Evolutionary conservation across 306 rosid genomes (phyloP).

Genomic region (Dalbergia cochinchinensis): DNA sequence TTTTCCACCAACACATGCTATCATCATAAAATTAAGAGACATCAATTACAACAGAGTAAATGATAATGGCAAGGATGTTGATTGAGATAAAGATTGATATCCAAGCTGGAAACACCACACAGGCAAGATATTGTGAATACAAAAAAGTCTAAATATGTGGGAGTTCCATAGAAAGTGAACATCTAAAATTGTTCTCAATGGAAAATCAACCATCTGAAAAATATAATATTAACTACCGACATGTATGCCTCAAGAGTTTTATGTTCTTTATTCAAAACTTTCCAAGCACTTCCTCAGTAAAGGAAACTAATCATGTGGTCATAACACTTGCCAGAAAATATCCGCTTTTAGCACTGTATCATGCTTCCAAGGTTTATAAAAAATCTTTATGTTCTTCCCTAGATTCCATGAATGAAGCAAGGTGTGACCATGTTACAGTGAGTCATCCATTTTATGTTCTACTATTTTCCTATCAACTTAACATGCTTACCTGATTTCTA

Average conservation of each 20-base stretch:
- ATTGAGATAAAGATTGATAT: slow-evolving; percentile 27
- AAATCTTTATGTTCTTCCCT: slow-evolving; percentile 16
- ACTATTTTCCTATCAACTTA: slow-evolving; percentile 18
- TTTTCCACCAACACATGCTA: background rate
- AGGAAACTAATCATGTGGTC: background rate
- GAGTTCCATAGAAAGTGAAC: slow-evolving; percentile 20
- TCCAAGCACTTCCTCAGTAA: slow-evolving; percentile 8
- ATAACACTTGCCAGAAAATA: slow-evolving; percentile 16
- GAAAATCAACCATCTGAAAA: slow-evolving; percentile 30
- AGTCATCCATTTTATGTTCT: slow-evolving; percentile 15
- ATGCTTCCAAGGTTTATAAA: slow-evolving; percentile 7
- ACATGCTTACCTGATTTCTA: slow-evolving; percentile 20
- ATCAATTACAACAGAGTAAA: slow-evolving; percentile 11
- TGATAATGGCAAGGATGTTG: slow-evolving; percentile 25
- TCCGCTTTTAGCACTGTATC: background rate
- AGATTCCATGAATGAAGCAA: slow-evolving; percentile 6
- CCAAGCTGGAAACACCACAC: slow-evolving; percentile 19
- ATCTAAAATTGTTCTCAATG: slow-evolving; percentile 23
- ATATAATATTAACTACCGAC: slow-evolving; percentile 1
- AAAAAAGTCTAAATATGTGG: slow-evolving; percentile 22
- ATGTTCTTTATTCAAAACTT: background rate
- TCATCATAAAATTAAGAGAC: slow-evolving; percentile 26
- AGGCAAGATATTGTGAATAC: slow-evolving; percentile 25
- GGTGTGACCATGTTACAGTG: slow-evolving; percentile 7
- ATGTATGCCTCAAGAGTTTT: background rate